Percentiles rank a stretch among this genome's conserved stretches.
Evolutionary conservation across 805 yeast genomes (phyloP).

Genomic region (Isabelozyma rhagii): DNA sequence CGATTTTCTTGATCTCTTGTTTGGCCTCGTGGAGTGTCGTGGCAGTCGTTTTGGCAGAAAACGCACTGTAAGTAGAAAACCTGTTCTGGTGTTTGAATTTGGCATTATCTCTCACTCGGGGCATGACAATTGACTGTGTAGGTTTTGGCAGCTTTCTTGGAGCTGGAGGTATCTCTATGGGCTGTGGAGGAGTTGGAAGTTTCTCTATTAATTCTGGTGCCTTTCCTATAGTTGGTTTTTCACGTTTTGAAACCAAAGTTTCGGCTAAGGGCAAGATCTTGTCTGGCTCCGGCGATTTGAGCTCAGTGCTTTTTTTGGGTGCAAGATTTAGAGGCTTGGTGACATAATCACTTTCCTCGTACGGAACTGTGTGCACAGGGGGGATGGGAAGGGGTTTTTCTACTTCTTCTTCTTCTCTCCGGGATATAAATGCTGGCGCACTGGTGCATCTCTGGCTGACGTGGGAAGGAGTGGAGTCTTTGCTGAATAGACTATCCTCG

Average conservation of each 20-base stretch:
- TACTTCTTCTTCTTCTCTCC: background rate
- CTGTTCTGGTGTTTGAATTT: background rate
- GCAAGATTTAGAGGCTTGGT: background rate
- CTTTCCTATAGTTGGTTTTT: too few species aligned
- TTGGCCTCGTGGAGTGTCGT: slow-evolving; percentile 6
- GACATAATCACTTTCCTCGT: background rate
- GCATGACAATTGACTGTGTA: too few species aligned
- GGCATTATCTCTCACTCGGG: background rate
- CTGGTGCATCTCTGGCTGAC: background rate
- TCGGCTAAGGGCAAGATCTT: background rate
- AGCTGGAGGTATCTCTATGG: too few species aligned
- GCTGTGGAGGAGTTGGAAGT: too few species aligned
- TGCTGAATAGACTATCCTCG: slow-evolving; percentile 1
- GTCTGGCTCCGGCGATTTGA: background rate
- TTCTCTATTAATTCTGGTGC: too few species aligned
- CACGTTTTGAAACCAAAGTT: too few species aligned
- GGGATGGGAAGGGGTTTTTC: background rate
- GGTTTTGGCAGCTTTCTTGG: too few species aligned
- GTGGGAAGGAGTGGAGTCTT: background rate
- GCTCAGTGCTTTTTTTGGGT: background rate
- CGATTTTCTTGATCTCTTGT: slow-evolving; percentile 12
- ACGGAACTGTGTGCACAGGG: background rate
- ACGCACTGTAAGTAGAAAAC: background rate
- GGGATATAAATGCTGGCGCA: background rate
- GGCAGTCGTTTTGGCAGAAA: background rate